These are phyloP conservation scores for Lecanicillium sp. DNA, from an alignment of 2,329 filamentous ascomycete genomes.

Conservation along the genomic window DNA sequence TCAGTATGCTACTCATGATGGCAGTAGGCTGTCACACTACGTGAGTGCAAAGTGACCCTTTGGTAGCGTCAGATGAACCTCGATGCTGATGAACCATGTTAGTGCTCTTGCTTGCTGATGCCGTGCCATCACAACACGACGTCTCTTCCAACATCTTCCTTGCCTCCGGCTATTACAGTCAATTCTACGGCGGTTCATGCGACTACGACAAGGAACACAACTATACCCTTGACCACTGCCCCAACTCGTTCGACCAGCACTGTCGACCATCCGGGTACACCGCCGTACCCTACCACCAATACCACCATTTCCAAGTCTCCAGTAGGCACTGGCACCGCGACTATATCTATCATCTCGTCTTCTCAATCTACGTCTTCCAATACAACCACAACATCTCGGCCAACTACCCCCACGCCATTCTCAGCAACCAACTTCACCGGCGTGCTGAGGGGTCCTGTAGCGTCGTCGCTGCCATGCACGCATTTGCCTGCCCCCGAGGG, in stretches of 20 bases:
- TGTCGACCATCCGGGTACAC: too few species aligned
- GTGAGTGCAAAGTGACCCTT: slow-evolving; percentile 15
- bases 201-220: neutral
- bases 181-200: neutral
- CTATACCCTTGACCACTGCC: too few species aligned
- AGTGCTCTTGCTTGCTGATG: slow-evolving; percentile 7
- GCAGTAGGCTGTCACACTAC: slow-evolving; percentile 21
- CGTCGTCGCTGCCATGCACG: slow-evolving; percentile 18
- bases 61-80: neutral
- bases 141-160: neutral
- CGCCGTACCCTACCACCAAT: neutral
- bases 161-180: neutral
- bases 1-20: slow-evolving; percentile 20
- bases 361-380: neutral
- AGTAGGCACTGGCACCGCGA: neutral
- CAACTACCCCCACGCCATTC: neutral
- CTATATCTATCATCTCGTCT: neutral
- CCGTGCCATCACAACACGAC: slow-evolving; percentile 4
- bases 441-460: slow-evolving; percentile 3
- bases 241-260: too few species aligned
- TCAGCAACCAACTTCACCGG: slow-evolving; percentile 5
- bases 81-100: neutral
- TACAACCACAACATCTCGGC: neutral
- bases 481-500: slow-evolving; percentile 16
- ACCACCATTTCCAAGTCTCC: neutral